phyloP scores from a whole-genome alignment of 2,329 filamentous ascomycete genomes.

The Graphilbum fragrans region DNA sequence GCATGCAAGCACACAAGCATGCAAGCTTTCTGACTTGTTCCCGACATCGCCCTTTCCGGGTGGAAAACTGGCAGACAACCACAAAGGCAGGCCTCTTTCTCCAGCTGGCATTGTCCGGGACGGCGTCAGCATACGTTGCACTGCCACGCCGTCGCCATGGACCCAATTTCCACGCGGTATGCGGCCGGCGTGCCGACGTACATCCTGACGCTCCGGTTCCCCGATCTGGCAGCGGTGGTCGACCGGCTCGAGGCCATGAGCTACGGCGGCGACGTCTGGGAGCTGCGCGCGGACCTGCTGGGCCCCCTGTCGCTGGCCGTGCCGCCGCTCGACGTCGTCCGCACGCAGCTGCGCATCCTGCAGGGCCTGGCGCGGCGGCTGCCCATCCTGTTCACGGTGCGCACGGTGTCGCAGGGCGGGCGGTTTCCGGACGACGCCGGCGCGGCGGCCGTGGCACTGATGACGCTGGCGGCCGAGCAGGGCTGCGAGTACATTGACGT shows the following conservation, averaged over 20 bases:
- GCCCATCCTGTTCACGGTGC: constrained; percentile 1
- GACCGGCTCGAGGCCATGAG: not conserved
- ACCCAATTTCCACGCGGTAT: constrained; percentile 14
- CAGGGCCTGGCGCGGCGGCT: not conserved
- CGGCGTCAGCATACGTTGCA: too few relatives aligned
- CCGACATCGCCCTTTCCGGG: too few relatives aligned
- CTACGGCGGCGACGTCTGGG: not conserved
- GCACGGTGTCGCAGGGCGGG: not conserved
- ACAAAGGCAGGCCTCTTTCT: too few relatives aligned
- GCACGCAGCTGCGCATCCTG: constrained; percentile 1
- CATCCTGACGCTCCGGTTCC: not conserved
- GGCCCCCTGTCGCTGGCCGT: not conserved
- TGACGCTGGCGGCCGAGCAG: not conserved
- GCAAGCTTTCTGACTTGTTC: too few relatives aligned
- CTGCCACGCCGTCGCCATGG: too few relatives aligned
- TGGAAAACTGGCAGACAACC: too few relatives aligned
- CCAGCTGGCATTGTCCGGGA: too few relatives aligned
- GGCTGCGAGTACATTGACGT: constrained; percentile 1
- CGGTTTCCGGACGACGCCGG: not conserved
- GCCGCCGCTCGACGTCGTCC: not conserved
- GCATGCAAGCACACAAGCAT: too few relatives aligned
- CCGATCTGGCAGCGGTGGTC: not conserved
- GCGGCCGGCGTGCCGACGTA: not conserved
- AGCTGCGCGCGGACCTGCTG: not conserved
- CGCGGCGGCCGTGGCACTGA: not conserved